phyloP scores from a whole-genome alignment of 2,329 filamentous ascomycete genomes.

The Paraphoma chrysanthemicola region DNA sequence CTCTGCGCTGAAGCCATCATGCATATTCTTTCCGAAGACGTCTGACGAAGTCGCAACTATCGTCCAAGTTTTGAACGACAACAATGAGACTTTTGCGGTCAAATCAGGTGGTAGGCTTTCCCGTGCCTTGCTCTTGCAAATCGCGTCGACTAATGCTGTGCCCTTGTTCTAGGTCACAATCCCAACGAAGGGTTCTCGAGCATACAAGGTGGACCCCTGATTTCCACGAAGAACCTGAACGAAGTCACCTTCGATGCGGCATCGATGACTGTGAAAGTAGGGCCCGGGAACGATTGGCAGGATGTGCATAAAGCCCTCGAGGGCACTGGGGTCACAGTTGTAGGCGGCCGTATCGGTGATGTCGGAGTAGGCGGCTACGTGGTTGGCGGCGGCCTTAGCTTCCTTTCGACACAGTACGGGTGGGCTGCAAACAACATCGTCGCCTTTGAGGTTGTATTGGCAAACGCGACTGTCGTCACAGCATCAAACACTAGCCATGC shows the following conservation, averaged over 20 bases:
- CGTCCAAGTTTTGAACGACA: constrained; percentile 54
- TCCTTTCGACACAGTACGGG: constrained; percentile 51
- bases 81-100: constrained; percentile 60
- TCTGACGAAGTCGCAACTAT: constrained; percentile 60
- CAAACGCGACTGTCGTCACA: constrained; percentile 52
- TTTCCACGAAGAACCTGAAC: constrained; percentile 49
- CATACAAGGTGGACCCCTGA: constrained; percentile 52
- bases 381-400: constrained; percentile 51
- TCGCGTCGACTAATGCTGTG: not conserved
- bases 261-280: constrained; percentile 27
- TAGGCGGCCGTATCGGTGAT: constrained; percentile 54
- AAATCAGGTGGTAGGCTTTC: constrained; percentile 51
- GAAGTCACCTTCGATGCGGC: constrained; percentile 4
- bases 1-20: constrained; percentile 33
- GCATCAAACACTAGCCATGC: constrained; percentile 47
- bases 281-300: constrained; percentile 39
- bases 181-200: constrained; percentile 55
- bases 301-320: constrained; percentile 47
- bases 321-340: constrained; percentile 39
- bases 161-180: constrained; percentile 41
- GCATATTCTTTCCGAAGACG: constrained; percentile 42
- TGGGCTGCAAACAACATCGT: constrained; percentile 57
- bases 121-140: not conserved
- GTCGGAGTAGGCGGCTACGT: constrained; percentile 57
- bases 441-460: constrained; percentile 56